Evolutionary conservation across 179 eudicot genomes (phyloP).

Genomic region (Patellifolia procumbens): DNA sequence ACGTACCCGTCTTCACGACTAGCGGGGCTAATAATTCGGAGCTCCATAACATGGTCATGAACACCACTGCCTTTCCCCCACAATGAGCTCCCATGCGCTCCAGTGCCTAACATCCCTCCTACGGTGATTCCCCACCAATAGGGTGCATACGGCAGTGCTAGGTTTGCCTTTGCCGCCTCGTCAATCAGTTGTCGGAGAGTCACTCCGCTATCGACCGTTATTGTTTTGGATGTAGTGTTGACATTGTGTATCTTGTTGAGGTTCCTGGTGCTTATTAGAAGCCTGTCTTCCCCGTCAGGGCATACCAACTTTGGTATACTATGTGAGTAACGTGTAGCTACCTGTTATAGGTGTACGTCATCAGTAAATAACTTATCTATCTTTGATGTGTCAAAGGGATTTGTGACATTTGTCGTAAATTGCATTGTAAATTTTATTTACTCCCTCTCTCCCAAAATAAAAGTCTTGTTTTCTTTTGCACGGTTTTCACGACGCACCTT

Average conservation of each 20-base stretch:
- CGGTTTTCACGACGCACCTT: too few species aligned
- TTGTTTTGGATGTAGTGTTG: constrained; percentile 28
- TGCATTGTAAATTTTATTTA: too few species aligned
- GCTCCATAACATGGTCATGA: constrained; percentile 58
- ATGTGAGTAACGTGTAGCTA: constrained; percentile 56
- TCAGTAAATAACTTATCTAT: too few species aligned
- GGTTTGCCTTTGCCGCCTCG: too few species aligned
- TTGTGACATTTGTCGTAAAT: too few species aligned
- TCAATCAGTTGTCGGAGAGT: too few species aligned
- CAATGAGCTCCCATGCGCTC: constrained; percentile 79
- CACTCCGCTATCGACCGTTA: constrained; percentile 64
- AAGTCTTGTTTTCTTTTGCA: too few species aligned
- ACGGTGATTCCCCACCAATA: constrained; percentile 82
- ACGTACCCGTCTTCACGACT: constrained; percentile 43
- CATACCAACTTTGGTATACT: too few species aligned
- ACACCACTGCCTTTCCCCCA: constrained; percentile 72
- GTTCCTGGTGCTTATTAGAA: constrained; percentile 63
- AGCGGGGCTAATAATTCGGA: constrained; percentile 58
- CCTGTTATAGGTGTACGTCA: constrained; percentile 31
- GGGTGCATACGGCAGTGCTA: constrained; percentile 66
- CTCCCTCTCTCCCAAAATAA: too few species aligned
- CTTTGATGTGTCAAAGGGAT: too few species aligned
- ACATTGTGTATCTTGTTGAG: constrained; percentile 40
- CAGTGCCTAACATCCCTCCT: constrained; percentile 78
- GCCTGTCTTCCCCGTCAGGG: constrained; percentile 59